Conservation (phyloP, 805 yeast species). For the Candida chilensis region DNA sequence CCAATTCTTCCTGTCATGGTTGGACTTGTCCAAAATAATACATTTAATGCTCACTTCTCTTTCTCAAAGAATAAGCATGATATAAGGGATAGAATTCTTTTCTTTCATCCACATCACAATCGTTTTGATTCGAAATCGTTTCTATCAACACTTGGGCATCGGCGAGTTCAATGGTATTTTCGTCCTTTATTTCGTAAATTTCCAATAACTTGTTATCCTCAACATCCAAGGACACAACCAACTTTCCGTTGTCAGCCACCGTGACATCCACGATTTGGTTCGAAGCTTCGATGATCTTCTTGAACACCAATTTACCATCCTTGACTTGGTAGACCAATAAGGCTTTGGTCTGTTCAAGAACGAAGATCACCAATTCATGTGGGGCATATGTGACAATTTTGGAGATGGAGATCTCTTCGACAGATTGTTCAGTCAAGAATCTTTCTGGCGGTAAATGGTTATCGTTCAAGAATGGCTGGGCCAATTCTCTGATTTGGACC, state of each 20-base stretch:
- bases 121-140: slow-evolving; percentile 14
- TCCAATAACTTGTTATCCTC: slow-evolving; percentile 11
- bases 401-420: slow-evolving; percentile 20
- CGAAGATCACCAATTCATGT: slow-evolving; percentile 18
- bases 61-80: slow-evolving; percentile 39
- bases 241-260: slow-evolving; percentile 8
- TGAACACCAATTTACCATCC: slow-evolving; percentile 16
- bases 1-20: too few relatives aligned
- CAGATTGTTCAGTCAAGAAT: slow-evolving; percentile 20
- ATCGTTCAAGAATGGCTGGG: slow-evolving; percentile 37
- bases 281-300: slow-evolving; percentile 16
- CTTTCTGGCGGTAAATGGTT: slow-evolving; percentile 52
- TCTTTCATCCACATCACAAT: slow-evolving; percentile 20
- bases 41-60: slow-evolving; percentile 54
- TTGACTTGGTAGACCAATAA: slow-evolving; percentile 24
- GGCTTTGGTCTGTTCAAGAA: slow-evolving; percentile 38
- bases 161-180: slow-evolving; percentile 9
- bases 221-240: slow-evolving; percentile 15
- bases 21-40: too few relatives aligned
- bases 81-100: slow-evolving; percentile 39
- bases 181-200: slow-evolving; percentile 10
- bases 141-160: slow-evolving; percentile 8
- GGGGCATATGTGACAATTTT: slow-evolving; percentile 6
- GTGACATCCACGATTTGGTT: slow-evolving; percentile 13
- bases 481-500: slow-evolving; percentile 34